Percentiles rank a stretch among this genome's conserved stretches.
Conservation (phyloP, 441 rosid species). For the Gossypium lobatum region DNA sequence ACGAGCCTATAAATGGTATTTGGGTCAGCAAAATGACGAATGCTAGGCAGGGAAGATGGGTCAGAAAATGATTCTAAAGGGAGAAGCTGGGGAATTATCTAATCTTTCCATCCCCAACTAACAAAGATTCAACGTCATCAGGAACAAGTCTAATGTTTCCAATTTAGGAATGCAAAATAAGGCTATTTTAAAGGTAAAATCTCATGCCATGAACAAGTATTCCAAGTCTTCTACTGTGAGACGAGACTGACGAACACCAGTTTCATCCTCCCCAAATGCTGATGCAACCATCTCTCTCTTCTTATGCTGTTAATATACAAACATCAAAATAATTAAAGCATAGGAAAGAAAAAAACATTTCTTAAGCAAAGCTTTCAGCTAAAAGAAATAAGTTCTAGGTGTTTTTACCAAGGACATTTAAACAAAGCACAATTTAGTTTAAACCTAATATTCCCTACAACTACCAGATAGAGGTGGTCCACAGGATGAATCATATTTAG, state of each 20-base stretch:
- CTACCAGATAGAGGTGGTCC: too few relatives aligned
- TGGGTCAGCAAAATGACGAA: slow-evolving; percentile 20
- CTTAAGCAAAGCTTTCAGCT: neutral
- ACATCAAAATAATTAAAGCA: neutral
- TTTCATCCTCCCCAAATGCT: slow-evolving; percentile 87
- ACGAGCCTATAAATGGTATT: slow-evolving; percentile 23
- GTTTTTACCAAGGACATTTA: neutral
- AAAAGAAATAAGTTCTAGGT: neutral
- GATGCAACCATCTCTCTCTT: slow-evolving; percentile 88
- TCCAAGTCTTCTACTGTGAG: slow-evolving; percentile 74
- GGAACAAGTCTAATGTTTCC: neutral
- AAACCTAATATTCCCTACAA: too few relatives aligned
- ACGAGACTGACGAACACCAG: slow-evolving; percentile 60
- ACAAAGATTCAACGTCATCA: neutral
- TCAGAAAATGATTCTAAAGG: neutral
- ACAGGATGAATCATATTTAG: neutral
- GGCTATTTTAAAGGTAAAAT: neutral
- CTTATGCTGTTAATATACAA: slow-evolving; percentile 54
- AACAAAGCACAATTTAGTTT: neutral
- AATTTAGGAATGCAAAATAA: neutral
- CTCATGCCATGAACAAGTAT: slow-evolving; percentile 72
- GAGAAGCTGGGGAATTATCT: neutral
- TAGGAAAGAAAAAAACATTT: neutral
- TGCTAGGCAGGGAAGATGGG: neutral
- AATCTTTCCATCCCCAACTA: neutral